A percentile compares a stretch with the other conserved stretches of the same genome.
These are phyloP conservation scores for Cinnamomum chago DNA, from an alignment of 164 flowering plant genomes.

Conservation along the genomic window DNA sequence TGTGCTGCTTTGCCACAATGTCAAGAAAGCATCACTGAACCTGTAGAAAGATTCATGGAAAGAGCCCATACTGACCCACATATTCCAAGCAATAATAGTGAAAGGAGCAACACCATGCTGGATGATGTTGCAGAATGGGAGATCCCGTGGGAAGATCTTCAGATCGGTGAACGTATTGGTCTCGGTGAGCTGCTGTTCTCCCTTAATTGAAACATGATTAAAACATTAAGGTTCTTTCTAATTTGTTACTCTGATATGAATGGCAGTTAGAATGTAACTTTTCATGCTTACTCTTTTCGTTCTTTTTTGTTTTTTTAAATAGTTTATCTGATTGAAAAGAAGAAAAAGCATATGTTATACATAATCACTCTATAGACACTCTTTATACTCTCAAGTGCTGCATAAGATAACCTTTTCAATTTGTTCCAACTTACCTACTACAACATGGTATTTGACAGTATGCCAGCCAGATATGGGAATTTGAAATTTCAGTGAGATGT, in stretches of 20 bases:
- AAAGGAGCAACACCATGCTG: constrained; percentile 41
- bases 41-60: constrained; percentile 17
- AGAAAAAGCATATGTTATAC: neutral
- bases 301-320: neutral
- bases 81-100: constrained; percentile 23
- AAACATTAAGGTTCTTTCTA: neutral
- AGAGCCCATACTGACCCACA: constrained; percentile 14
- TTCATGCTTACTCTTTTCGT: neutral
- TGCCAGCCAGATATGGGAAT: neutral
- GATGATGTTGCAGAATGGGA: constrained; percentile 83
- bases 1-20: constrained; percentile 12
- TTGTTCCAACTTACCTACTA: neutral
- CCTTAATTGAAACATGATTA: neutral
- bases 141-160: constrained; percentile 94
- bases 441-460: neutral
- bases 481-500: neutral
- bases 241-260: neutral
- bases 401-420: neutral
- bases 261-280: neutral
- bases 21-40: constrained; percentile 9
- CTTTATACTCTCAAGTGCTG: neutral
- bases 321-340: too few relatives aligned
- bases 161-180: constrained; percentile 91
- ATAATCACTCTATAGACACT: neutral
- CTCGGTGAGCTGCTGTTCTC: constrained; percentile 56